These are phyloP conservation scores for Phylloporus sp. DNA, from an alignment of 768 basidiomycete species.

Conservation along the genomic window DNA sequence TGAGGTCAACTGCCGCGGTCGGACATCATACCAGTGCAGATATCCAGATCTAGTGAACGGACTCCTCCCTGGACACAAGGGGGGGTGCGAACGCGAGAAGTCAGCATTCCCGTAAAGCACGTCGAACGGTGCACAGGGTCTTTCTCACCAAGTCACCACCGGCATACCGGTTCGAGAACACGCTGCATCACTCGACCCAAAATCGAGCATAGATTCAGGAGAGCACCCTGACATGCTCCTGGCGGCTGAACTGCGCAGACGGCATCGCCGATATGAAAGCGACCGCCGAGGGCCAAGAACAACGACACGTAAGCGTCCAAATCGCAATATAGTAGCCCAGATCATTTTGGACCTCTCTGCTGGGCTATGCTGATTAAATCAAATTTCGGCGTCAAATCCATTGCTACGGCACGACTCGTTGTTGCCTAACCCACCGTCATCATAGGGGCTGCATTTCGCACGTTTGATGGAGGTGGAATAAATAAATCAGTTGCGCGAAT, in stretches of 20 bases:
- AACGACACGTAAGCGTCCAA: background rate
- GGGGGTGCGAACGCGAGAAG: background rate
- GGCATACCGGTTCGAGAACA: background rate
- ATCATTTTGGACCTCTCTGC: background rate
- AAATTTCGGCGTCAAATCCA: background rate
- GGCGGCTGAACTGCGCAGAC: background rate
- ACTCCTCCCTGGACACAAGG: background rate
- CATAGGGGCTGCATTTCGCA: background rate
- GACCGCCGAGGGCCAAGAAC: background rate
- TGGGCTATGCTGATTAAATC: background rate
- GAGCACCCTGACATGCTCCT: background rate
- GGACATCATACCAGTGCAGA: background rate
- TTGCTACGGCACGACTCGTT: background rate
- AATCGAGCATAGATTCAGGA: background rate
- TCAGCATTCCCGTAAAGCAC: background rate
- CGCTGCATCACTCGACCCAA: background rate
- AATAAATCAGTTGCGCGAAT: background rate
- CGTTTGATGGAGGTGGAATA: background rate
- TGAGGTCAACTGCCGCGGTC: background rate
- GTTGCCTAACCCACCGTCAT: background rate
- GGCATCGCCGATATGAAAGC: background rate
- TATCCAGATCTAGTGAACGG: background rate
- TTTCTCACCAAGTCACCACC: background rate
- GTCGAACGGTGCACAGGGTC: background rate
- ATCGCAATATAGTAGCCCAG: background rate